Percentiles rank a stretch among this genome's conserved stretches.
Evolutionary conservation across 176 grass and related monocot species (phyloP).

Genomic region (Tillandsia fasciculata): DNA sequence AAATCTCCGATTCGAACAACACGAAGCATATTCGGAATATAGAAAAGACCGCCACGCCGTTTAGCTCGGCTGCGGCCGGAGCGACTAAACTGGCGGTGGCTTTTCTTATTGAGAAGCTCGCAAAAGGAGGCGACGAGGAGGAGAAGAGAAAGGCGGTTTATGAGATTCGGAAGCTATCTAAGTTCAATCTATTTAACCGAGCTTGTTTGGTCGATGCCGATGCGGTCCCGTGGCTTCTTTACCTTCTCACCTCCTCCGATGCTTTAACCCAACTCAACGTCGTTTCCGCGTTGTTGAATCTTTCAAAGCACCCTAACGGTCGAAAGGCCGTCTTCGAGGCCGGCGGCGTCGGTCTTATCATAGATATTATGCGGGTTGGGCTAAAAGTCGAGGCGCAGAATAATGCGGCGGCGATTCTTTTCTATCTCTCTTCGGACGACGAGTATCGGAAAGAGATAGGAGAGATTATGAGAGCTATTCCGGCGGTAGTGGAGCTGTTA

Average conservation of each 20-base stretch:
- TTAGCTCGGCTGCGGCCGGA: slow-evolving; percentile 22
- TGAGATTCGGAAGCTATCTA: slow-evolving; percentile 64
- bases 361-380: slow-evolving; percentile 39
- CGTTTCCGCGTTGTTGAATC: slow-evolving; percentile 43
- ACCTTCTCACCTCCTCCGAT: slow-evolving; percentile 45
- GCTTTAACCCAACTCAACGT: slow-evolving; percentile 46
- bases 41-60: slow-evolving; percentile 38
- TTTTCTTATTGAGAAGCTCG: slow-evolving; percentile 39
- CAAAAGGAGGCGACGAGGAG: slow-evolving; percentile 7
- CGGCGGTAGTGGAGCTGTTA: slow-evolving; percentile 45
- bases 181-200: slow-evolving; percentile 60
- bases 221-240: slow-evolving; percentile 66
- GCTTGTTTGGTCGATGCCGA: slow-evolving; percentile 55
- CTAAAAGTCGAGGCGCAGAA: slow-evolving; percentile 43
- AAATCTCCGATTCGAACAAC: slow-evolving; percentile 3
- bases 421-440: slow-evolving; percentile 62
- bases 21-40: slow-evolving; percentile 36
- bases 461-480: slow-evolving; percentile 45
- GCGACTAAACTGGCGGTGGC: slow-evolving; percentile 32
- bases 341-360: slow-evolving; percentile 48
- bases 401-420: slow-evolving; percentile 69
- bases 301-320: slow-evolving; percentile 60
- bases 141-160: slow-evolving; percentile 42
- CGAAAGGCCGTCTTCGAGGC: slow-evolving; percentile 40
- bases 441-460: slow-evolving; percentile 52